These are phyloP conservation scores for Dactylis glomerata DNA, from an alignment of 176 grass and related monocot genomes.

Conservation along the genomic window DNA sequence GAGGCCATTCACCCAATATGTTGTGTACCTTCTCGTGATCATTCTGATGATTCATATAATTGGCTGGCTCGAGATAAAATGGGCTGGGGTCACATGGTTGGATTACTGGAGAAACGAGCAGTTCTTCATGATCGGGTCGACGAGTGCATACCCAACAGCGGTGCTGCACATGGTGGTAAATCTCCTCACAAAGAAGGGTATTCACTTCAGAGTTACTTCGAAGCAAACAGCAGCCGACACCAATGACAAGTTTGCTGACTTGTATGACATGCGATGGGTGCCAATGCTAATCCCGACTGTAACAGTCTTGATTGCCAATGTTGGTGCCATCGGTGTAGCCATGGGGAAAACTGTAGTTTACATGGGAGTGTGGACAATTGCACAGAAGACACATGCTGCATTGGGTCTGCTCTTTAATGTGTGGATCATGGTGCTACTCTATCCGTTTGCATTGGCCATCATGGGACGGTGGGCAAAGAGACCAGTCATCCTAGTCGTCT, in stretches of 20 bases:
- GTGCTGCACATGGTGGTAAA: conserved; percentile 38
- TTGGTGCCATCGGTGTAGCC: conserved; percentile 39
- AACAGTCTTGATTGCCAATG: conserved; percentile 27
- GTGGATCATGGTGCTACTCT: conserved; percentile 44
- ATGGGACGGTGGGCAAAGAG: conserved; percentile 47
- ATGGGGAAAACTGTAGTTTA: conserved; percentile 31
- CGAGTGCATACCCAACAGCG: conserved; percentile 22
- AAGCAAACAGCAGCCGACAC: not conserved
- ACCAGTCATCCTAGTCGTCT: conserved; percentile 19
- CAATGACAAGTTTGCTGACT: conserved; percentile 37
- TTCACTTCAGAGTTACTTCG: conserved; percentile 26
- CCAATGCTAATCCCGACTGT: conserved; percentile 33
- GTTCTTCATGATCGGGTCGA: conserved; percentile 34
- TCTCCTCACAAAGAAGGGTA: conserved; percentile 20
- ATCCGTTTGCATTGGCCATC: conserved; percentile 45
- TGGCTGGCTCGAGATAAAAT: conserved; percentile 16
- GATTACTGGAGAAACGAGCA: conserved; percentile 43
- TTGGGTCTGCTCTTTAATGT: conserved; percentile 41
- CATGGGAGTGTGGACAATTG: conserved; percentile 22
- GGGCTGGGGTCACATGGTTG: conserved; percentile 23
- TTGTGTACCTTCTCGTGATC: not conserved
- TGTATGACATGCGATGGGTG: conserved; percentile 40
- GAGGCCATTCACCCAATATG: conserved; percentile 19
- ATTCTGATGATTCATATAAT: conserved; percentile 26
- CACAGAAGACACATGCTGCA: conserved; percentile 31